A percentile compares a stretch with the other conserved stretches of the same genome.
Evolutionary conservation across 1,284 basidiomycete species (phyloP).

Genomic region (Boletellus deceptivus): DNA sequence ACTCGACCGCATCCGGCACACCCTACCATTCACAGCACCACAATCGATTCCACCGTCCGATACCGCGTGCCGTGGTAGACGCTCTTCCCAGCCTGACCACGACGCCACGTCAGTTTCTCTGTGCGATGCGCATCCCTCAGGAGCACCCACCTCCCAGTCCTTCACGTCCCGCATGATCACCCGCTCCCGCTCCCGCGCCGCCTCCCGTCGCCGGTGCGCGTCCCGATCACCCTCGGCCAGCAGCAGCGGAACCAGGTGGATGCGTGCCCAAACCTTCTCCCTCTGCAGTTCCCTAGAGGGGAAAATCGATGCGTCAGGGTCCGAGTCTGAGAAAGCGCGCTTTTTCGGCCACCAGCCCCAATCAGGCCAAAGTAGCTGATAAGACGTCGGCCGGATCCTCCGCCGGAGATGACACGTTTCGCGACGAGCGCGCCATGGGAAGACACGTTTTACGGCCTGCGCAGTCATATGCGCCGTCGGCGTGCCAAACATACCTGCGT

Average conservation of each 20-base stretch:
- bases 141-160: conserved; percentile 85
- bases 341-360: conserved; percentile 41
- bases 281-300: conserved; percentile 83
- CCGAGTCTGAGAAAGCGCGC: conserved; percentile 40
- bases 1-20: too few relatives aligned
- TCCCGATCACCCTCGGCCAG: conserved; percentile 94
- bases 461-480: conserved; percentile 39
- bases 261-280: conserved; percentile 94
- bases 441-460: conserved; percentile 65
- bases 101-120: conserved; percentile 29
- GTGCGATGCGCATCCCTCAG: conserved; percentile 19
- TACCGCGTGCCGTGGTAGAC: conserved; percentile 86
- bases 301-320: conserved; percentile 26
- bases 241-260: conserved; percentile 90
- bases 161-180: conserved; percentile 96
- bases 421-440: conserved; percentile 33
- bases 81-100: conserved; percentile 67
- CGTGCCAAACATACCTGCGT: conserved; percentile 69
- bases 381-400: conserved; percentile 68
- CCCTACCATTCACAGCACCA: conserved; percentile 46
- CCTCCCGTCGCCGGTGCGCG: conserved; percentile 78
- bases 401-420: conserved; percentile 30
- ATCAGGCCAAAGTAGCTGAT: conserved; percentile 36
- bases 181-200: conserved; percentile 78
- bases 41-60: conserved; percentile 61